Conservation (phyloP, 768 basidiomycete genomes). For the Pleurotus cornucopiae region DNA sequence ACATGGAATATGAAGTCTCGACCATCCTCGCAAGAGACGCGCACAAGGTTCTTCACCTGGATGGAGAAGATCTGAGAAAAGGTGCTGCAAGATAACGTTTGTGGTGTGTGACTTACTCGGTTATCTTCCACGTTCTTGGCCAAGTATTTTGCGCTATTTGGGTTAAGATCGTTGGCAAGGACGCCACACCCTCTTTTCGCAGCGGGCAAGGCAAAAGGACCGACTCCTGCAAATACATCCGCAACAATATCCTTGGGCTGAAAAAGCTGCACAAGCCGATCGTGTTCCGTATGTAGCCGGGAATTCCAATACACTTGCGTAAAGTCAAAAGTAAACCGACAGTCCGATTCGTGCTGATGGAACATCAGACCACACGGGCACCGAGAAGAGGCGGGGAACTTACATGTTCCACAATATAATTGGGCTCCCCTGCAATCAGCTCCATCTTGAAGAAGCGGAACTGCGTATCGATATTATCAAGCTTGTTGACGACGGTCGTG, state of each 20-base stretch:
- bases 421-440: slow-evolving; percentile 83
- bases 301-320: slow-evolving; percentile 98
- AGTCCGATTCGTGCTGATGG: slow-evolving; percentile 74
- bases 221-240: slow-evolving; percentile 96
- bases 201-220: slow-evolving; percentile 92
- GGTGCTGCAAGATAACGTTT: neutral
- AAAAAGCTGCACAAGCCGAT: slow-evolving; percentile 75
- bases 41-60: slow-evolving; percentile 69
- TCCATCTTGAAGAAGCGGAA: slow-evolving; percentile 98
- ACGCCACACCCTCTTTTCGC: slow-evolving; percentile 89
- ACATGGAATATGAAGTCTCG: slow-evolving; percentile 73
- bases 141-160: slow-evolving; percentile 78
- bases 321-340: slow-evolving; percentile 91
- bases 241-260: slow-evolving; percentile 74
- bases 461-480: slow-evolving; percentile 76
- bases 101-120: slow-evolving; percentile 45
- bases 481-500: slow-evolving; percentile 92
- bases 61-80: slow-evolving; percentile 1
- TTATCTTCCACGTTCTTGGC: slow-evolving; percentile 70
- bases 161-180: slow-evolving; percentile 93
- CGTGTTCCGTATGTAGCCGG: slow-evolving; percentile 87
- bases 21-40: slow-evolving; percentile 80
- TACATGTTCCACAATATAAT: slow-evolving; percentile 87
- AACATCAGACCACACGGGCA: slow-evolving; percentile 5
- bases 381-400: slow-evolving; percentile 19